Evolutionary conservation across 345 rosid genomes (phyloP), one percentile per base, ranked within the genome.

Genomic region (Euphorbia peplus): DNA sequence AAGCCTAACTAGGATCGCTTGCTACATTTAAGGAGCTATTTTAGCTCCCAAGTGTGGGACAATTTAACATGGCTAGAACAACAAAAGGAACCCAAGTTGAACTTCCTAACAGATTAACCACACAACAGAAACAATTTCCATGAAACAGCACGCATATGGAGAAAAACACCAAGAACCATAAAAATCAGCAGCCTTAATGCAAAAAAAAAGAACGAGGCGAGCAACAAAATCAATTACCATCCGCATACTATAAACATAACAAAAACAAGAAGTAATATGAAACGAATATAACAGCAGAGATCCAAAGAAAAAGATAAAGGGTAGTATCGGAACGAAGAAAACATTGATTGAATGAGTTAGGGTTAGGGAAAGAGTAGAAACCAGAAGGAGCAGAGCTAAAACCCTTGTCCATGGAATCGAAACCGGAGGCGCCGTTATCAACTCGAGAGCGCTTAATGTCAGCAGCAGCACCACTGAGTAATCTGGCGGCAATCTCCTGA

Each of bases 401-500:
- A 12, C 96, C 95, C 71, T 81, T 69, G 10, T 83, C 90, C 8
- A 51, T 57, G 18, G 86, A 83, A 77, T 90, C 97, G 47, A 80
- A 79, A 68, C 76, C 85, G 62, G 87, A 73, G 12, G 84, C 72
- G 18, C 86, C 91, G 51, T 92, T 87, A 2, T 92, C 99, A 15
- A 87, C 86, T 64, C 98, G 85, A 67, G 92, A 82, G 35, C 98
- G 96, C 78, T 95, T 95, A 37, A 73, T 73, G 30, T 92, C 99
- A 0, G 82, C 81, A 24, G 83, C 68, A 46, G 74, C 82, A n/a
- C 78, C 70, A 52, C 73, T 81, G 62, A 82, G 52, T 15, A 95
- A 85, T 39, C 99, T 93, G 61, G 99, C 91, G 4, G 98, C 99
- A 78, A 95, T 87, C 79, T 87, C 91, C 77, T 95, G 93, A 13